Evolutionary conservation across 2,329 filamentous ascomycete species (phyloP), one percentile per base, ranked within the genome.

Genomic region (Penicillium sp.): DNA sequence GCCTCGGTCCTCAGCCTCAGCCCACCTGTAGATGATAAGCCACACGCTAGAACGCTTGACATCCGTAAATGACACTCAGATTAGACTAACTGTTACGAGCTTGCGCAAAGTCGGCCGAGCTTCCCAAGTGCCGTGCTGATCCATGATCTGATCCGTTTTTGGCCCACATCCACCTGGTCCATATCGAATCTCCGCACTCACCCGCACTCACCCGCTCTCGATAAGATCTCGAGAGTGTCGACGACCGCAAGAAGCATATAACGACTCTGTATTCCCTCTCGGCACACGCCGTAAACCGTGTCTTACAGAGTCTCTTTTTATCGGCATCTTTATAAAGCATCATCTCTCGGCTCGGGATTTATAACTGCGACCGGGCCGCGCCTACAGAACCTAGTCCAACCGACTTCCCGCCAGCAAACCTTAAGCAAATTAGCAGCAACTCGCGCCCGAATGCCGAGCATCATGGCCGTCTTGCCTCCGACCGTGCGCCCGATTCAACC

Each of bases 401-500:
- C 22, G 38, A 22, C 11, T 45, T 52, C 6, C 43, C 55, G 56
- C 48, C 49, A 26, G 8, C 22, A 53, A 55, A 60, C 40, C 35
- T 37, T 30, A 30, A 55, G n/a, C 25, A 38, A 30, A 14, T 11
- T 30, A n/a, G 38, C 16, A 19, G 45, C 48, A 26, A 42, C 6
- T 10, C 28, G 22, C 2, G 16, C 28, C 54, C 46, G 38, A 51
- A 49, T 19, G 35, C 30, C 42, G n/a, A 43, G 19, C 49, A 49
- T 37, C 6, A 64, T 66, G 64, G 53, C 68, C 25, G 53, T 64
- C 2, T 26, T 57, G 37, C 55, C 60, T 16, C 64, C 59, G 22
- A 66, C 66, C 8, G 67, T 75, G 6, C 62, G 64, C 11, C 67
- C 69, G 14, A 48, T 76, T 1, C 61, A 66, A 2, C 65, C 67